Evolutionary conservation across 371 early-diverging fungal species (phyloP), one percentile per base, ranked within the genome.

Genomic region (Mortierella sp.): DNA sequence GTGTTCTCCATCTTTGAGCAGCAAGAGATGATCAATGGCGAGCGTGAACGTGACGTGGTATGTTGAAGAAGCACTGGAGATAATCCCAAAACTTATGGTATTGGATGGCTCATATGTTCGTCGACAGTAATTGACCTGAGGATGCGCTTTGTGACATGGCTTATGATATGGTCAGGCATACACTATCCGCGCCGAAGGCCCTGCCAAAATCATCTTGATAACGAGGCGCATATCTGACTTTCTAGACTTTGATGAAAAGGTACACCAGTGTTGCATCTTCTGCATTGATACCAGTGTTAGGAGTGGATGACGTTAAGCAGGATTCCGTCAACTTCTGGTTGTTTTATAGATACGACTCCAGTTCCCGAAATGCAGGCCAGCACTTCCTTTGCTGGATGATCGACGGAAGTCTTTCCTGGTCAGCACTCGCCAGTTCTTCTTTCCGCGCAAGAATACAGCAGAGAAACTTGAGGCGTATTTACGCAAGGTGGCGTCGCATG

Each of bases 161-260:
- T 11, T 19, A n/a, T 14, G n/a, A n/a, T n/a, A n/a, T 30, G 31
- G 12, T 26, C 15, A 87, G 88, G 85, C 87, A 1, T 84, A 86
- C 52, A 85, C 79, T 60, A 85, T 88, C 51, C 81, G 83, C 37
- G 84, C 86, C 42, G 83, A 86, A 62, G 81, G 86, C 15, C 71
- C 68, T 23, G 58, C 78, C n/a, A 75, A 80, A 53, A 75, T 81
- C 49, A 65, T 85, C 32, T 72, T 81, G 26, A 64, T 89, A 19
- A 78, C 83, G 34, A 80, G 89, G 30, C 86, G 85, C 70, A 82
- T 89, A 50, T 81, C 87, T 46, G 89, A 89, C 63, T 81, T 89
- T 70, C 26, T 83, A 50, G 86, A 85, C 30, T 85, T 89, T 79
- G 86, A 89, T 55, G 81, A 82, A 50, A 72, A 85, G 81, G 89